These are phyloP conservation scores for Halteria grandinella DNA, from an alignment of 73 alveolate species.

Conservation along the genomic window DNA sequence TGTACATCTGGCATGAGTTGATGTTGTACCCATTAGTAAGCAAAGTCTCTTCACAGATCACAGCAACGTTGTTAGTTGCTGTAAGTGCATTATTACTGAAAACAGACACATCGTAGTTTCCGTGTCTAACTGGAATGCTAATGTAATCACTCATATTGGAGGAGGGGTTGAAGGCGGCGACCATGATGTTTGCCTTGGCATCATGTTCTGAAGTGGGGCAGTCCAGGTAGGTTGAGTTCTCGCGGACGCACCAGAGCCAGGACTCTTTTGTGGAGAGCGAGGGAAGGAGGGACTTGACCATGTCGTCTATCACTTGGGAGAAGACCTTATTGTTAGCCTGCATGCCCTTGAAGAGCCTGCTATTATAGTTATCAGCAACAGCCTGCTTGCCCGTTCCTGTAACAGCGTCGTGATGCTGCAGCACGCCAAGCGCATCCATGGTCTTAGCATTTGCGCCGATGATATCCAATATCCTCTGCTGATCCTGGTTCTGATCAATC, in stretches of 20 bases:
- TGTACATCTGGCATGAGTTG: background rate
- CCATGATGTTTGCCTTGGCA: constrained; percentile 10
- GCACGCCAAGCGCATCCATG: constrained; percentile 57
- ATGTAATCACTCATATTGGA: background rate
- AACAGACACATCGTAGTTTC: background rate
- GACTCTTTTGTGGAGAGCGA: background rate
- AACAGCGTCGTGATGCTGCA: constrained; percentile 86
- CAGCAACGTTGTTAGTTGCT: background rate
- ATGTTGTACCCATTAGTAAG: background rate
- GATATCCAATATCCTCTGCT: background rate
- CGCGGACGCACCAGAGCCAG: constrained; percentile 16
- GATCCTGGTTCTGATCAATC: background rate
- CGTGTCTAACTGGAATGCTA: constrained; percentile 13
- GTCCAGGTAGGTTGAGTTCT: constrained; percentile 40
- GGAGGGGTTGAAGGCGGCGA: constrained; percentile 27
- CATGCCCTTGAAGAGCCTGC: constrained; percentile 59
- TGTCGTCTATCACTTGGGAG: background rate
- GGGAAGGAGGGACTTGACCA: background rate
- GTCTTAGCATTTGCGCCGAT: background rate
- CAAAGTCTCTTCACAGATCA: constrained; percentile 1
- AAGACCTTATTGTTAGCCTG: background rate
- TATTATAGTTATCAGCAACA: constrained; percentile 72
- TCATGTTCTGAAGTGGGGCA: constrained; percentile 22
- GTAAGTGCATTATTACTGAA: background rate
- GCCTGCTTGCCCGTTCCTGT: constrained; percentile 43